phyloP scores from a whole-genome alignment of 495 filamentous ascomycete species.

The Rostrohypoxylon terebratum region DNA sequence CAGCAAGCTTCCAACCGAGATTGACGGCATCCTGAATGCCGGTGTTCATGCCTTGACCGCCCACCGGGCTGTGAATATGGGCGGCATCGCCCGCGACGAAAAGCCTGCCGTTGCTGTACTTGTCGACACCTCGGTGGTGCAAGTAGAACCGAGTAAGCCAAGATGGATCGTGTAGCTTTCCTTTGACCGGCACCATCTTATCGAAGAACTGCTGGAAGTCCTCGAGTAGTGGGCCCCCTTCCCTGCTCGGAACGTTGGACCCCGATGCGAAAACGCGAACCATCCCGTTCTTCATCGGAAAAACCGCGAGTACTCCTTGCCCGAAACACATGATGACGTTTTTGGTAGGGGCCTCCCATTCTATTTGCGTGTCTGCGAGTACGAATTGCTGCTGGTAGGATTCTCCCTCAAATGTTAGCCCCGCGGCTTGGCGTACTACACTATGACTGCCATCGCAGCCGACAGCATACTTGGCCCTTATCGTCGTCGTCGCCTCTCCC shows the following conservation, averaged over 20 bases:
- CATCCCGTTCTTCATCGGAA: background rate
- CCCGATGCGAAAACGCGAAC: background rate
- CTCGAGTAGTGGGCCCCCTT: background rate
- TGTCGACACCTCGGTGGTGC: constrained; percentile 1
- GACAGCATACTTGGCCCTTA: constrained; percentile 8
- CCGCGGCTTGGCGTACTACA: constrained; percentile 2
- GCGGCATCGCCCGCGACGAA: constrained; percentile 69
- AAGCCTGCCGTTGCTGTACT: constrained; percentile 55
- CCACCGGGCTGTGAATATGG: constrained; percentile 66
- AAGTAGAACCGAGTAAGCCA: constrained; percentile 9
- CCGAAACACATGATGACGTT: constrained; percentile 5
- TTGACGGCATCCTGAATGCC: constrained; percentile 69
- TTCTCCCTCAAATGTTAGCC: constrained; percentile 4
- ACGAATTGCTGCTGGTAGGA: constrained; percentile 1
- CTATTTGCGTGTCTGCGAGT: background rate
- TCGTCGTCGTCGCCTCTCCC: background rate
- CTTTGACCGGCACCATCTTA: background rate
- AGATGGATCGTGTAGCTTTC: background rate
- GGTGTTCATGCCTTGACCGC: constrained; percentile 70
- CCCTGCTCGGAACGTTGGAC: background rate
- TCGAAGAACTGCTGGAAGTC: background rate
- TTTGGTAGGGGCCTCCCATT: background rate
- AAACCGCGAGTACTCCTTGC: background rate
- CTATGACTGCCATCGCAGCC: constrained; percentile 1
- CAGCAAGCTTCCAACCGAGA: constrained; percentile 66